Conservation (phyloP, 441 rosid genomes). For the Metrosideros polymorpha region DNA sequence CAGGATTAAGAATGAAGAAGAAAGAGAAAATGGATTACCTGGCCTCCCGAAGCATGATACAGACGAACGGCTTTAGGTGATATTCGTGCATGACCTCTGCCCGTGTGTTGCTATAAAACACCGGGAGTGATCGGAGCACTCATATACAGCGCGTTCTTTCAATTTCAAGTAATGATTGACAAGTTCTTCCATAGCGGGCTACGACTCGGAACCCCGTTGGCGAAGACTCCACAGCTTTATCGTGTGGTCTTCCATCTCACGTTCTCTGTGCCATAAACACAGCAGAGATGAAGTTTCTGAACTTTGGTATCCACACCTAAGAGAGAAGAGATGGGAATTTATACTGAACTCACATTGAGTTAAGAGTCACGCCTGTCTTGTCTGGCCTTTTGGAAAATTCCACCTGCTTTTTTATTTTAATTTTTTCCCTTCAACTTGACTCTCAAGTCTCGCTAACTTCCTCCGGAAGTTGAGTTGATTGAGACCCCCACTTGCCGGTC, state of each 20-base stretch:
- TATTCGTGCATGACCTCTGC: neutral
- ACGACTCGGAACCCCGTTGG: fast-evolving
- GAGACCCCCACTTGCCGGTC: neutral
- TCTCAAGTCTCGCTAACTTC: neutral
- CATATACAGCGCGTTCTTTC: neutral
- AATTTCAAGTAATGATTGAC: neutral
- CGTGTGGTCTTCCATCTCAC: neutral
- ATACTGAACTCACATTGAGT: neutral
- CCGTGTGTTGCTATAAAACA: neutral
- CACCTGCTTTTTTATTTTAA: neutral
- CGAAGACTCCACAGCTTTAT: neutral
- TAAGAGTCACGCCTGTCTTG: neutral
- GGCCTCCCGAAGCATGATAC: neutral
- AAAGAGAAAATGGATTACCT: neutral
- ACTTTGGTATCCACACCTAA: neutral
- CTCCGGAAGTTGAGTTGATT: neutral
- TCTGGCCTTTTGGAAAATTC: neutral
- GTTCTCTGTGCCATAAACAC: neutral
- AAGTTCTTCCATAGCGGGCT: neutral
- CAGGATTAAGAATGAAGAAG: neutral
- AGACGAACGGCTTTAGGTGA: neutral
- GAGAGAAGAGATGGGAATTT: neutral
- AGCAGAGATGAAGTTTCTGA: neutral
- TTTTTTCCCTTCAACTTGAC: neutral
- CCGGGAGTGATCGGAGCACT: neutral